phyloP scores from a whole-genome alignment of 1,284 basidiomycete genomes.

The Porogramme epimiltina region DNA sequence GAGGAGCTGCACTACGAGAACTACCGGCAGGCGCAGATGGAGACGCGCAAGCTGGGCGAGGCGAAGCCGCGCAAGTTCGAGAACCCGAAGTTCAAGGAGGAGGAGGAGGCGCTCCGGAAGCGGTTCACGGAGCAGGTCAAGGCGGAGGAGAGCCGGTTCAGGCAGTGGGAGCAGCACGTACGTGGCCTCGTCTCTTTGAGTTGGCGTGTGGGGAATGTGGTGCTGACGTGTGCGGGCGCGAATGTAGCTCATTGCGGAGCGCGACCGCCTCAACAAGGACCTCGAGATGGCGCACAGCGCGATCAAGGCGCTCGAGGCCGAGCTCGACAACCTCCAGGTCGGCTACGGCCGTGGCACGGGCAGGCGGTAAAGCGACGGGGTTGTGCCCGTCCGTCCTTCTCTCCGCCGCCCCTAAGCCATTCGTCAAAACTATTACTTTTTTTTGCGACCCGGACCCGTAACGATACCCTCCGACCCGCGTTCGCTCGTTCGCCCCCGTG shows the following conservation, averaged over 20 bases:
- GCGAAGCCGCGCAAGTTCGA: slow-evolving; percentile 98
- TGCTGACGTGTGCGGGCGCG: too few relatives aligned
- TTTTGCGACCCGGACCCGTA: slow-evolving; percentile 3
- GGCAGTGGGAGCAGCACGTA: slow-evolving; percentile 99
- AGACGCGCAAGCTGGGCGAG: slow-evolving; percentile 99
- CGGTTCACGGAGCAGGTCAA: slow-evolving; percentile 99
- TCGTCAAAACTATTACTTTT: not conserved
- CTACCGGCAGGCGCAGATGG: slow-evolving; percentile 99
- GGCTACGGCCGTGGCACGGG: slow-evolving; percentile 80
- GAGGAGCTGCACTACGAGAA: slow-evolving; percentile 98
- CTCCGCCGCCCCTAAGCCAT: slow-evolving; percentile 4
- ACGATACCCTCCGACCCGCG: slow-evolving; percentile 22
- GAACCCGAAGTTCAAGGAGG: slow-evolving; percentile 99
- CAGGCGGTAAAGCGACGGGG: slow-evolving; percentile 49
- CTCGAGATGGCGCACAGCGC: slow-evolving; percentile 89
- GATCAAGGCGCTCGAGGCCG: slow-evolving; percentile 89
- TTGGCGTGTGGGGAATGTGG: not conserved
- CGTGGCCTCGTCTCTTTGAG: slow-evolving; percentile 32
- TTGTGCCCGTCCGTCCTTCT: not conserved
- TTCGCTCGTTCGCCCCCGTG: slow-evolving; percentile 16
- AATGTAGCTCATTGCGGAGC: slow-evolving; percentile 87
- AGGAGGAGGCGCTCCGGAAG: slow-evolving; percentile 95
- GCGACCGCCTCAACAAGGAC: slow-evolving; percentile 97
- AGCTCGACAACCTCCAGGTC: slow-evolving; percentile 86
- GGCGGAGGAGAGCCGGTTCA: slow-evolving; percentile 95